Conservation (phyloP, 179 eudicot genomes). For the Beta corolliflora region DNA sequence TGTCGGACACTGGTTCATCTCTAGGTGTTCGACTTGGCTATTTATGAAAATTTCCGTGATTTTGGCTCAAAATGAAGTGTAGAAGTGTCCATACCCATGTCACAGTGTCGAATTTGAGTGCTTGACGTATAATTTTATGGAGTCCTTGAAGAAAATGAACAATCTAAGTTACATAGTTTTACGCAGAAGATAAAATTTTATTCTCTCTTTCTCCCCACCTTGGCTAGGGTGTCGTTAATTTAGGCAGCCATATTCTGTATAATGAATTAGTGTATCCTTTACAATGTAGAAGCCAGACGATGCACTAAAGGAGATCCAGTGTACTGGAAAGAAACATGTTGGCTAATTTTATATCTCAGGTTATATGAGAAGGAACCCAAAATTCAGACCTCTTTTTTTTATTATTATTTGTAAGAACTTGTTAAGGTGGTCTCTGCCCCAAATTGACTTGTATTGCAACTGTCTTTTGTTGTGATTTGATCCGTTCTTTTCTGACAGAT, state of each 20-base stretch:
- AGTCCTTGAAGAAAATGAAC: no score
- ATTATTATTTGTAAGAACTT: neutral
- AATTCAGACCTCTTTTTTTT: neutral
- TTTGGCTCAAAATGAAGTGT: no score
- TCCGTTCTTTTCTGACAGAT: slow-evolving; percentile 56
- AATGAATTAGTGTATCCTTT: neutral
- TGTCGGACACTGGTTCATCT: no score
- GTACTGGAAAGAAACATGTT: neutral
- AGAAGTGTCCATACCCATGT: no score
- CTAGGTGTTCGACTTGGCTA: no score
- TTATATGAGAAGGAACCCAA: neutral
- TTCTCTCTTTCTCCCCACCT: neutral
- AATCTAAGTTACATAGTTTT: no score
- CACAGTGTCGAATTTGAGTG: no score
- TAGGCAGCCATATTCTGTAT: neutral
- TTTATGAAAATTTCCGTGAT: no score
- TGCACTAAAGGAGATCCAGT: neutral
- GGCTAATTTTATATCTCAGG: neutral
- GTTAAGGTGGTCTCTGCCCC: neutral
- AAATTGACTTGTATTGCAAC: neutral
- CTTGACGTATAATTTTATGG: no score
- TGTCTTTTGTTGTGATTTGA: slow-evolving; percentile 14
- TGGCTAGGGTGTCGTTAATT: neutral
- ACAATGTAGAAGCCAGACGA: neutral
- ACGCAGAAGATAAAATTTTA: no score